Evolutionary conservation across 192 early-diverging fungal species (phyloP), one percentile per base, ranked within the genome.

Genomic region (Pilaira anomala): DNA sequence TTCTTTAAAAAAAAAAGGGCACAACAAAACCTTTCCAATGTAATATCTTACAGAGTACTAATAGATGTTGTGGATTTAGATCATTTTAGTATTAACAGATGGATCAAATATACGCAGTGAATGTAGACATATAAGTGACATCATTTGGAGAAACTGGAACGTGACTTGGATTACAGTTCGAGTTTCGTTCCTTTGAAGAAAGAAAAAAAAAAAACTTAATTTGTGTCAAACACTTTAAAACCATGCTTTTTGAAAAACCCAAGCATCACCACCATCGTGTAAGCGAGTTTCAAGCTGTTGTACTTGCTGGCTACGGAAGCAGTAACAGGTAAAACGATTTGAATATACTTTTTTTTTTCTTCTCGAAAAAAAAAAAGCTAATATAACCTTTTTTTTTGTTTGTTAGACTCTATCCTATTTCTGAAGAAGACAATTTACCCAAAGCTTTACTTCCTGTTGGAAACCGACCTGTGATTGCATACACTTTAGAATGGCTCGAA

Each of bases 391-490:
- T 53, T 14, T 29, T 24, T n/a, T 29, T 28, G 16, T 26, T 42
- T 42, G 8, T 19, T 64, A 86, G 85, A 75, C 64, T 93, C 70
- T 88, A 85, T 56, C 89, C 88, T 45, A 76, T 97, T 67, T 84
- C 88, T 7, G 89, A 93, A 59, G 88, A 88, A 49, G 83, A 86
- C 46, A 91, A 85, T 71, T 72, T 89, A 66, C 94, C 97, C 48
- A 98, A 99, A 74, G 95, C 95, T 2, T 81, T 96, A 44, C 80
- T 99, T 33, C 97, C 97, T 3, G 78, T 98, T 39, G 95, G 89
- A 1, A 96, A 96, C 71, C 89, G 90, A 70, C 97, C 97, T 53
- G 93, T 98, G 87, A 85, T 99, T 65, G 86, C 88, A 67, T 95
- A 99, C 69, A 86, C 88, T 21, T 78, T 99, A 45, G 85, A 96